A percentile compares a stretch with the other conserved stretches of the same genome.
phyloP scores from a whole-genome alignment of 768 basidiomycete species.

The Macrocybe gigantea region DNA sequence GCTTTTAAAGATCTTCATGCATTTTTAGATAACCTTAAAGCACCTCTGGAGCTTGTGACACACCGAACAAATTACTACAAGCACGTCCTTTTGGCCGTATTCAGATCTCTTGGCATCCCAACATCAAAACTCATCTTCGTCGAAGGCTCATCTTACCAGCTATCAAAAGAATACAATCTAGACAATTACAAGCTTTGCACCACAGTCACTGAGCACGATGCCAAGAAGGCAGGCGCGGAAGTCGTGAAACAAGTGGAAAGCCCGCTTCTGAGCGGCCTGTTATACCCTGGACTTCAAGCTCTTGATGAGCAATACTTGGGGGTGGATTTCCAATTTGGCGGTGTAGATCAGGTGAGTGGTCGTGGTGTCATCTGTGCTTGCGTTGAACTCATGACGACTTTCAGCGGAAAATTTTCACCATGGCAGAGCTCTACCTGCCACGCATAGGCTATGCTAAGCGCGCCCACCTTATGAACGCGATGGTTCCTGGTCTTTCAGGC shows the following conservation, averaged over 20 bases:
- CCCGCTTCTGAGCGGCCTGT: conserved; percentile 81
- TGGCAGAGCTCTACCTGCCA: conserved; percentile 94
- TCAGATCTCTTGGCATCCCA: conserved; percentile 87
- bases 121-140: conserved; percentile 79
- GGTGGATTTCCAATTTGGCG: conserved; percentile 97
- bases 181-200: conserved; percentile 92
- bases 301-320: conserved; percentile 96
- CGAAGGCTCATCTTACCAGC: conserved; percentile 89
- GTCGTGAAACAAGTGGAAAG: conserved; percentile 97
- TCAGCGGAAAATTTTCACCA: conserved; percentile 98
- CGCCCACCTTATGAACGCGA: conserved; percentile 95
- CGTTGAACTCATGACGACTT: background rate
- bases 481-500: conserved; percentile 93
- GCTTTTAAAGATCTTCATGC: conserved; percentile 78
- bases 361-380: background rate
- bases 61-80: conserved; percentile 91
- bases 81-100: conserved; percentile 72
- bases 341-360: conserved; percentile 82
- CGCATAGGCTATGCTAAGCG: conserved; percentile 90
- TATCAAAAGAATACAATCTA: conserved; percentile 85
- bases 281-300: conserved; percentile 96
- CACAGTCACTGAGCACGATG: conserved; percentile 92
- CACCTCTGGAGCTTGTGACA: conserved; percentile 85
- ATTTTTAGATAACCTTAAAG: conserved; percentile 96
- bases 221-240: conserved; percentile 97